phyloP scores from a whole-genome alignment of 192 early-diverging fungal genomes.

The Coemansia sp. region DNA sequence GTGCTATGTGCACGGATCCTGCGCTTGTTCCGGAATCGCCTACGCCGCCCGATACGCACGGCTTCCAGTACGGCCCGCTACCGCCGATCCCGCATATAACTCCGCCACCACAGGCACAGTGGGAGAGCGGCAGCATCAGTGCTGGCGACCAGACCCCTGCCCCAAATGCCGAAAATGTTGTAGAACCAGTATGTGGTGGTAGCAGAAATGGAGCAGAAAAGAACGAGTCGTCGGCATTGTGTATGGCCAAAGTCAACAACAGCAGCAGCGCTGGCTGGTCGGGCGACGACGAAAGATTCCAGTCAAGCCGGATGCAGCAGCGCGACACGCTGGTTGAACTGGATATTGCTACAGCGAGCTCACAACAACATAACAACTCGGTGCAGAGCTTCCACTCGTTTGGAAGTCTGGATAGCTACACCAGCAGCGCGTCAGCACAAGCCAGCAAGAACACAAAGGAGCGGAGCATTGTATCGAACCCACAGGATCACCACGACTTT shows the following conservation, averaged over 20 bases:
- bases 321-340: conserved; percentile 4
- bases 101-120: background rate
- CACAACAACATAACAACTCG: background rate
- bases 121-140: background rate
- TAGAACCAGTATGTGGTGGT: background rate
- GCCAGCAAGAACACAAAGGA: background rate
- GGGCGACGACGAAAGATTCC: conserved; percentile 1
- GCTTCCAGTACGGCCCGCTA: conserved; percentile 24
- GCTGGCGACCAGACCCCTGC: background rate
- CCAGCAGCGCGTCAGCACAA: background rate
- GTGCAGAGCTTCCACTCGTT: conserved; percentile 12
- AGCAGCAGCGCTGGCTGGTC: background rate
- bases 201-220: background rate
- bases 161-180: background rate
- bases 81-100: conserved; percentile 11
- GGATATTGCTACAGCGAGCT: conserved; percentile 1
- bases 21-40: background rate
- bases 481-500: background rate
- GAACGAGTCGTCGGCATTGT: background rate
- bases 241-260: background rate
- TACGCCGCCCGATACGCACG: background rate
- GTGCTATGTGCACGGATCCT: background rate
- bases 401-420: background rate
- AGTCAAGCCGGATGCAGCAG: background rate
- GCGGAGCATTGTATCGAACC: background rate